Base-by-base conservation (phyloP, 2,329 filamentous ascomycete species). In the Simplicillium aogashimaense region DNA sequence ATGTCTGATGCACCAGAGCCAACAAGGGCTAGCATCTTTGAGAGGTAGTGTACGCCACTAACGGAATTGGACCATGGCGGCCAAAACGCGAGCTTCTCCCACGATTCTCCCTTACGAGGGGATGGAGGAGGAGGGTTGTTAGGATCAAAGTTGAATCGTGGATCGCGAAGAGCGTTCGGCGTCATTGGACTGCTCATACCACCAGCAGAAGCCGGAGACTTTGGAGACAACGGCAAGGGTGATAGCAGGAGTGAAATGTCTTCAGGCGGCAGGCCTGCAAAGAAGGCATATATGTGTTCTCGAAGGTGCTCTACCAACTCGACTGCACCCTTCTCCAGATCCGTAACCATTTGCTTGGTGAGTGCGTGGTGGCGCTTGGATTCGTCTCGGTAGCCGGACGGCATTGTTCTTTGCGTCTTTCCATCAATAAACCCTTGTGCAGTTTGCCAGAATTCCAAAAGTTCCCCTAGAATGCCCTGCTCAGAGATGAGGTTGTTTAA, bases 41-140 rank as follows among this genome's bases (percentile, higher is more conserved):
- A 80, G 5, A 98, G 72, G 54, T 94, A 95, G 57, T 94, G 78
- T 2, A 90, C 86, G n/a, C 86, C 90, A 43, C 88, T 94, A 17
- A 97, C 67, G 0, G 89, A 89, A 55, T 95, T 97, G 2, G 88
- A 85, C 64, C 85, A 83, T 0, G 90, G 92, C 4, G 90, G 89
- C 89, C 90, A 97, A 60, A 97, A 98, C 0, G 89, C 90, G 59
- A 92, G 78, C 64, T 90, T 83, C 55, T 97, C 92, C 87, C 88
- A 97, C 0, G 81, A 67, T 51, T 95, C 87, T 6, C 89, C 90
- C 35, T 76, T 76, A 50, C 74, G 85, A 0, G 87, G 86, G 0
- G 84, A 86, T 2, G 82, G 80, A 10, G 81, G 78, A 2, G 87
- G 89, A 3, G 86, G 67, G 46, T 85, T 88, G 53, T 76, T 83